phyloP scores from a whole-genome alignment of 257 asterid species.

The Jaltomata sinuosa region DNA sequence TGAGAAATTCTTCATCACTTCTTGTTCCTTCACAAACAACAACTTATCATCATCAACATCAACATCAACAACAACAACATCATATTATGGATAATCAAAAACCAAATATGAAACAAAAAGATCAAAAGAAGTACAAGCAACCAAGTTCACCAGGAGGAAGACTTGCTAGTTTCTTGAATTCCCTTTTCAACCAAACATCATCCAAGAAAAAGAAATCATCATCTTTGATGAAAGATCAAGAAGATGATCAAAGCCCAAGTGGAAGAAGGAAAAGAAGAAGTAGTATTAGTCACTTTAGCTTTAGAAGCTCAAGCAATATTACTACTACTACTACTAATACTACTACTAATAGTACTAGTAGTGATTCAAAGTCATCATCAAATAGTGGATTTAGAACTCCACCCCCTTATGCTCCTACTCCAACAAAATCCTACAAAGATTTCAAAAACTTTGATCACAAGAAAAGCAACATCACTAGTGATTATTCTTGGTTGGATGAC shows the following conservation, averaged over 20 bases:
- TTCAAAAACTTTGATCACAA: conserved; percentile 6
- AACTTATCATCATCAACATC: background rate
- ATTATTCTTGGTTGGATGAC: conserved; percentile 15
- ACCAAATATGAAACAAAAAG: conserved; percentile 8
- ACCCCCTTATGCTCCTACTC: conserved; percentile 32
- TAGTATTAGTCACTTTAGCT: conserved; percentile 60
- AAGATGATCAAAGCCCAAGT: conserved; percentile 37
- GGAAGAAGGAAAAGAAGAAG: conserved; percentile 65
- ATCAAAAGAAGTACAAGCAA: conserved; percentile 45
- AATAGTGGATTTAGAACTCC: conserved; percentile 42
- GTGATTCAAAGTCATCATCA: conserved; percentile 22
- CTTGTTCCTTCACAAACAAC: conserved; percentile 10
- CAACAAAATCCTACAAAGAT: conserved; percentile 38
- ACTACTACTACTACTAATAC: background rate
- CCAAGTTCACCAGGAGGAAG: conserved; percentile 88
- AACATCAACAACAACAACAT: background rate
- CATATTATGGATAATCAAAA: conserved; percentile 14
- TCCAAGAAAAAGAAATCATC: conserved; percentile 48
- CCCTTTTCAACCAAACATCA: conserved; percentile 54
- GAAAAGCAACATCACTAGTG: background rate
- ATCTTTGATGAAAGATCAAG: conserved; percentile 19
- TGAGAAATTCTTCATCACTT: conserved; percentile 15
- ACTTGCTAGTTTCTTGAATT: conserved; percentile 62
- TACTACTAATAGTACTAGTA: background rate
- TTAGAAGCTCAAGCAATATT: conserved; percentile 1